Evolutionary conservation across 257 asterid genomes (phyloP).

Genomic region (Ilex aquifolium): DNA sequence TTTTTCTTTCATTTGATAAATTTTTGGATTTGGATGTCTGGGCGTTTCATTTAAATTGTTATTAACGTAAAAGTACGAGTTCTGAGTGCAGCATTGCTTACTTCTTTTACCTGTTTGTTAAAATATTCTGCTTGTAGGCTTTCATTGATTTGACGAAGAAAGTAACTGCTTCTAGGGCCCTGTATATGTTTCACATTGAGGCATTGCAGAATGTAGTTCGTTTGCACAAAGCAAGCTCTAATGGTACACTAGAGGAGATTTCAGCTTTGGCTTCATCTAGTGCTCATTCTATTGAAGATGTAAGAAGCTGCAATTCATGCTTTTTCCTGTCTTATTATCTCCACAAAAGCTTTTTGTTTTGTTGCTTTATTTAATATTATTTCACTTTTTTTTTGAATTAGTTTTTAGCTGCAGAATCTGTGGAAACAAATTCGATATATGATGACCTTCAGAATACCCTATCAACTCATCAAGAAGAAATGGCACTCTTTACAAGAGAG

Average conservation of each 20-base stretch:
- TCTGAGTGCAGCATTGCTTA: not conserved
- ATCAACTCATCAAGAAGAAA: conserved; percentile 63
- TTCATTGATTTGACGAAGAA: conserved; percentile 52
- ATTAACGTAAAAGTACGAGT: no score
- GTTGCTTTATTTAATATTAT: conserved; percentile 5
- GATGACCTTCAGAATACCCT: conserved; percentile 56
- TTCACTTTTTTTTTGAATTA: conserved; percentile 16
- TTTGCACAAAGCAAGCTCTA: conserved; percentile 59
- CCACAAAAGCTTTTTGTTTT: not conserved
- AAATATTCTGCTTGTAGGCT: conserved; percentile 32
- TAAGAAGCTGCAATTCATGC: conserved; percentile 18
- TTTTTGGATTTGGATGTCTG: no score
- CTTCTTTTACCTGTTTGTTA: not conserved
- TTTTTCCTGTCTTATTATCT: not conserved
- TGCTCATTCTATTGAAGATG: conserved; percentile 51
- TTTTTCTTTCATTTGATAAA: not conserved
- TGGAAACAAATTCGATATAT: conserved; percentile 46
- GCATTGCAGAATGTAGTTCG: conserved; percentile 67
- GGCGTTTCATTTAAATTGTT: no score
- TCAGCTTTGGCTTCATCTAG: conserved; percentile 46
- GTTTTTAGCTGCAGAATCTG: conserved; percentile 56
- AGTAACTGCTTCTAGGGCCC: conserved; percentile 44
- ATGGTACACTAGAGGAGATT: conserved; percentile 65
- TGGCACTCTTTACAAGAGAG: conserved; percentile 60
- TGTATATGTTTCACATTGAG: conserved; percentile 71